These are phyloP conservation scores for Suillus variegatus DNA, from an alignment of 768 basidiomycete species.

Conservation along the genomic window DNA sequence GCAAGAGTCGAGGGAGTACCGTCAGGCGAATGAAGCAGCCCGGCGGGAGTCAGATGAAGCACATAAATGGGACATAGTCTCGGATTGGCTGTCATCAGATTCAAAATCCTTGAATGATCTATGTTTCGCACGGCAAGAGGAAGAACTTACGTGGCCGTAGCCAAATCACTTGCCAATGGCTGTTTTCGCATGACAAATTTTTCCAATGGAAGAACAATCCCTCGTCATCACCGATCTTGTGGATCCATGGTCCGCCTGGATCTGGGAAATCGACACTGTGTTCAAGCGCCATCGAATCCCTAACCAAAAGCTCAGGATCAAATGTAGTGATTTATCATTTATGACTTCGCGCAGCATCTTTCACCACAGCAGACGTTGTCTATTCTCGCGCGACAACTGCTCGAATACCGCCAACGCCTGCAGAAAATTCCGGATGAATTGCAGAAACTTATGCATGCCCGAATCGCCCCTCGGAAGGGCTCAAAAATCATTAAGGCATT, in stretches of 20 bases:
- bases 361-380: background rate
- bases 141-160: background rate
- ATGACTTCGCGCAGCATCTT: slow-evolving; percentile 5
- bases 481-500: slow-evolving; percentile 18
- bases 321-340: background rate
- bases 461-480: slow-evolving; percentile 10
- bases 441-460: background rate
- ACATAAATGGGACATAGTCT: no score
- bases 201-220: background rate
- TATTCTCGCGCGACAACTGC: background rate
- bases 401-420: background rate
- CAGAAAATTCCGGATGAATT: no score
- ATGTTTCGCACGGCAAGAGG: no score
- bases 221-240: background rate
- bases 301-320: background rate
- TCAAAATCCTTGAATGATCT: no score
- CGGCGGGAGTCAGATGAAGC: no score
- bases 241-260: background rate
- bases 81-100: no score
- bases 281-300: background rate
- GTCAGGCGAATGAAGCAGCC: no score
- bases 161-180: background rate
- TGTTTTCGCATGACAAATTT: background rate
- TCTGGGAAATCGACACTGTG: slow-evolving; percentile 2
- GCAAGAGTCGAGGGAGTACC: background rate